phyloP scores from a whole-genome alignment of 495 filamentous ascomycete species.

The Hyaloscypha finlandica region DNA sequence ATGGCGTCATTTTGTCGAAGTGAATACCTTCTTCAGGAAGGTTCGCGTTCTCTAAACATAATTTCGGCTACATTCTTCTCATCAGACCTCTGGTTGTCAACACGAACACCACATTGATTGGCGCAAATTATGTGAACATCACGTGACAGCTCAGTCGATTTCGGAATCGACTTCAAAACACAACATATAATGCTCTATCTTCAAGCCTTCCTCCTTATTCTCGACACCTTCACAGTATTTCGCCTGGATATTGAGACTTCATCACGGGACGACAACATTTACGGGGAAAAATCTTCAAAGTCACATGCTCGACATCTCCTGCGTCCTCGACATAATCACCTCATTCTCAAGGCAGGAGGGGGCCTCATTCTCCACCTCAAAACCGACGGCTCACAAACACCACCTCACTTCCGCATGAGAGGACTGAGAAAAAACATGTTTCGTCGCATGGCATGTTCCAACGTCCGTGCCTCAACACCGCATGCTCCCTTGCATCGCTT shows the following conservation, averaged over 20 bases:
- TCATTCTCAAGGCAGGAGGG: not conserved
- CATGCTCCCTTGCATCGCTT: not conserved
- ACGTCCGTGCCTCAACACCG: not conserved
- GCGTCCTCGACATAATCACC: not conserved
- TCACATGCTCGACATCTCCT: no score
- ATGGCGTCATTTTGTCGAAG: no score
- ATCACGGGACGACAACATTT: no score
- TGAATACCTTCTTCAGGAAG: not conserved
- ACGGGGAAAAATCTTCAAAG: no score
- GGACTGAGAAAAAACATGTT: constrained; percentile 12
- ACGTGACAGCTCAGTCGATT: no score
- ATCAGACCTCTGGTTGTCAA: not conserved
- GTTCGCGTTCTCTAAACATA: not conserved
- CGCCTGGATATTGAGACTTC: no score
- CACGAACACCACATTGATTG: not conserved
- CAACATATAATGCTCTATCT: no score
- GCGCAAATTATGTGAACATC: not conserved
- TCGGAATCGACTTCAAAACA: no score
- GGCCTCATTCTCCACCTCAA: constrained; percentile 1
- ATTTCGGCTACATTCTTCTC: not conserved
- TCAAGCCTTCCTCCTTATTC: no score
- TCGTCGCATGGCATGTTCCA: not conserved
- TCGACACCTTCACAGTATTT: no score
- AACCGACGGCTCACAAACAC: not conserved
- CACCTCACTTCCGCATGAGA: constrained; percentile 1